phyloP scores from a whole-genome alignment of 768 basidiomycete species.

The Tricholoma terreum region DNA sequence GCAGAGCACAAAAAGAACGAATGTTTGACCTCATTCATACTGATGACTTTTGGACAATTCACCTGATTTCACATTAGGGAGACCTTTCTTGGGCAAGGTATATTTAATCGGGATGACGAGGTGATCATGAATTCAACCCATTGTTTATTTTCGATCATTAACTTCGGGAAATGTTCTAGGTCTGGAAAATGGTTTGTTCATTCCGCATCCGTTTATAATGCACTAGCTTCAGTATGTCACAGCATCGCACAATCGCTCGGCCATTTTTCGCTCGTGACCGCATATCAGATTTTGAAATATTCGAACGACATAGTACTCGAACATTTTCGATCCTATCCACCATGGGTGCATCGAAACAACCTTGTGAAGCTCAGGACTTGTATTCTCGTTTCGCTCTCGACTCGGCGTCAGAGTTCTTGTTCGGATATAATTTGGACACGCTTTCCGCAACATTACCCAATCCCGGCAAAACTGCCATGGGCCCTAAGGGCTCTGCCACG shows the following conservation, averaged over 20 bases:
- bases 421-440: conserved; percentile 63
- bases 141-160: background rate
- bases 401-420: conserved; percentile 70
- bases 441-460: conserved; percentile 52
- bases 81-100: conserved; percentile 67
- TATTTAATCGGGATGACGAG: conserved; percentile 76
- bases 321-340: conserved; percentile 48
- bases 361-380: conserved; percentile 67
- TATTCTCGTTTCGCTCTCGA: conserved; percentile 68
- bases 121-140: conserved; percentile 29
- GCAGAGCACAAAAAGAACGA: conserved; percentile 59
- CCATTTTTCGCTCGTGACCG: conserved; percentile 77
- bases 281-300: conserved; percentile 64
- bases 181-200: conserved; percentile 60
- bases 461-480: conserved; percentile 42
- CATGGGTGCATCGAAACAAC: conserved; percentile 32
- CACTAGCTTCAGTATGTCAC: background rate
- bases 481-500: conserved; percentile 59
- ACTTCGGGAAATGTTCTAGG: conserved; percentile 27
- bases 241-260: conserved; percentile 67
- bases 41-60: background rate
- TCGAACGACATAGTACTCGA: conserved; percentile 52
- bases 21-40: conserved; percentile 45
- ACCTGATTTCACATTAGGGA: conserved; percentile 34
- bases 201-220: background rate